A percentile compares a stretch with the other conserved stretches of the same genome.
Conservation (phyloP, 495 filamentous ascomycete species). For the Gamarada debralockiae region DNA sequence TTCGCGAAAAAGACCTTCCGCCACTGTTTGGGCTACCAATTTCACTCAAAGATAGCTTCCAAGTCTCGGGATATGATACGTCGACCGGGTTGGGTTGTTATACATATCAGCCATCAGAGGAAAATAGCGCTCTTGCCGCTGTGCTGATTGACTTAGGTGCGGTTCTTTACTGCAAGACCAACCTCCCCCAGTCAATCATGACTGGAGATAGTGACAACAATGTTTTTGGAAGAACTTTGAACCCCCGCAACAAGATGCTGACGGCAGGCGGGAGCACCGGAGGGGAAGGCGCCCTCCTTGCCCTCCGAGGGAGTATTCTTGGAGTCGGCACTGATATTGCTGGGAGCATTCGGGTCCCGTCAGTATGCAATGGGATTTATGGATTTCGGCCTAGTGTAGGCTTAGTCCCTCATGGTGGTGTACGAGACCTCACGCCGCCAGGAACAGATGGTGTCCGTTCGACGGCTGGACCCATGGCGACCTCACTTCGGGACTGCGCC, state of each 20-base stretch:
- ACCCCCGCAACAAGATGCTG: constrained; percentile 53
- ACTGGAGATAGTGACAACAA: constrained; percentile 55
- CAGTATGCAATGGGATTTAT: constrained; percentile 52
- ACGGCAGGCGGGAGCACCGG: constrained; percentile 60
- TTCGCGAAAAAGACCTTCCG: constrained; percentile 46
- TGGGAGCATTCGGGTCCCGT: constrained; percentile 59
- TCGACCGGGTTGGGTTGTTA: constrained; percentile 51
- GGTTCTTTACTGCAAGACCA: constrained; percentile 61
- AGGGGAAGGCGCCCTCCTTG: constrained; percentile 49
- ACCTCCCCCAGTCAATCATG: constrained; percentile 52
- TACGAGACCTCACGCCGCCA: constrained; percentile 1
- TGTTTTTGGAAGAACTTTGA: constrained; percentile 59
- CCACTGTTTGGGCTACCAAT: constrained; percentile 65
- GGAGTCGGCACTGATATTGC: constrained; percentile 65
- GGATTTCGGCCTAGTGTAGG: constrained; percentile 53
- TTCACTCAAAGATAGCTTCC: constrained; percentile 61
- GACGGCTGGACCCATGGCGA: constrained; percentile 38
- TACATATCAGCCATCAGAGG: constrained; percentile 41
- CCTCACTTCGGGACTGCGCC: constrained; percentile 29
- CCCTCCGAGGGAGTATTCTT: constrained; percentile 33
- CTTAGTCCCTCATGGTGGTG: constrained; percentile 45
- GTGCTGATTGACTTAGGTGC: constrained; percentile 40
- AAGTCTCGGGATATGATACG: constrained; percentile 50
- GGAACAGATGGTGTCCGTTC: constrained; percentile 36
- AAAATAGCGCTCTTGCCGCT: constrained; percentile 41